Percentiles rank a stretch among this genome's conserved stretches.
These are phyloP conservation scores for Diaporthe sp. DNA, from an alignment of 2,329 filamentous ascomycete genomes.

Conservation along the genomic window DNA sequence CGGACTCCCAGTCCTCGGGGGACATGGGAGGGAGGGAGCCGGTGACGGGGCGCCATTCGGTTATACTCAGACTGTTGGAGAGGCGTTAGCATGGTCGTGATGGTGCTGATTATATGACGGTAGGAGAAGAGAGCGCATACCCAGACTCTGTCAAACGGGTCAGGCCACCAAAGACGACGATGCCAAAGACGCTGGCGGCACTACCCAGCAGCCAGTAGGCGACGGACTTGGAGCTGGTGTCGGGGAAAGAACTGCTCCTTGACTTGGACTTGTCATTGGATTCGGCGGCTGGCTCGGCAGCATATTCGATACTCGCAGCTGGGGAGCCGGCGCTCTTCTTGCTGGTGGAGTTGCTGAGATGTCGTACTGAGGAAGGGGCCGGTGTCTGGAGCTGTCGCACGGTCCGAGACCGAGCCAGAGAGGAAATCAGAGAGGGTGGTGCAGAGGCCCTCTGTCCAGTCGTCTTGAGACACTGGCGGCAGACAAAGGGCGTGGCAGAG, in stretches of 20 bases:
- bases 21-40: constrained; percentile 89
- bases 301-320: constrained; percentile 21
- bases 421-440: constrained; percentile 23
- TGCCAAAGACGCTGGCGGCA: constrained; percentile 94
- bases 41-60: constrained; percentile 98
- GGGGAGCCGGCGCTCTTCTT: constrained; percentile 35
- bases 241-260: constrained; percentile 61
- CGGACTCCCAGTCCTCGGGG: constrained; percentile 86
- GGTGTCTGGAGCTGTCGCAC: constrained; percentile 4
- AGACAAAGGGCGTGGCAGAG: constrained; percentile 55
- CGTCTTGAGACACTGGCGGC: constrained; percentile 60
- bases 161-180: constrained; percentile 94
- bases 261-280: constrained; percentile 41
- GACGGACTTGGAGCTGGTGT: constrained; percentile 81
- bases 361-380: constrained; percentile 21
- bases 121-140: constrained; percentile 62
- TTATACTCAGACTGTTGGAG: constrained; percentile 85
- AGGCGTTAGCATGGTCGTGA: constrained; percentile 42
- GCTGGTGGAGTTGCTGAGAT: constrained; percentile 36
- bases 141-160: constrained; percentile 96
- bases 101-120: neutral
- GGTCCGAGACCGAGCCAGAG: constrained; percentile 12
- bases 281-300: constrained; percentile 15
- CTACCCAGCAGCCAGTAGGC: constrained; percentile 95
- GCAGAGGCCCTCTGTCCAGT: neutral